A percentile compares a stretch with the other conserved stretches of the same genome.
Conservation (phyloP, 768 basidiomycete species). For the Leccinum ochraceum region DNA sequence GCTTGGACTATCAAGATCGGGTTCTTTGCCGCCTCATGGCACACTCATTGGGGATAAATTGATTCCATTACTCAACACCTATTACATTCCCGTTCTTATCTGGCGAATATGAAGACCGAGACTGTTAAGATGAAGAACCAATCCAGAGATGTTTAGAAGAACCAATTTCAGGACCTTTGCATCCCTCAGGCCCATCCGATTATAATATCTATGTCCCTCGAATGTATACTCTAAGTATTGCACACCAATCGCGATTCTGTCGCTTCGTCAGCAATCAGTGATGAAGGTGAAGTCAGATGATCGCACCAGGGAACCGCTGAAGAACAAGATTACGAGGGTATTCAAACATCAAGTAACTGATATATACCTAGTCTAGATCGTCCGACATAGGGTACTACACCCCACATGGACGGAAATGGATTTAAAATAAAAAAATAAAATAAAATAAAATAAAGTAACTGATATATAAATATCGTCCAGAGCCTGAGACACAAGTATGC, state of each 20-base stretch:
- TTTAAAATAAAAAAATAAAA: too few relatives aligned
- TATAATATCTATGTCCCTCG: too few relatives aligned
- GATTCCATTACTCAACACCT: not conserved
- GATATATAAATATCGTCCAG: slow-evolving; percentile 67
- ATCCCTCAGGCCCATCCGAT: too few relatives aligned
- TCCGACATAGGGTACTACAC: too few relatives aligned
- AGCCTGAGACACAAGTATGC: slow-evolving; percentile 45
- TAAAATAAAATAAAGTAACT: too few relatives aligned
- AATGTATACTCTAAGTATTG: not conserved
- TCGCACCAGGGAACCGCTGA: slow-evolving; percentile 55
- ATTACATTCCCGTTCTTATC: not conserved
- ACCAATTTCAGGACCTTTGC: too few relatives aligned
- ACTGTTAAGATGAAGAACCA: not conserved
- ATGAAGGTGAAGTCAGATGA: not conserved
- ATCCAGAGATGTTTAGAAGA: too few relatives aligned
- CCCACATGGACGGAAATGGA: too few relatives aligned
- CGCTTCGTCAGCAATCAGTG: slow-evolving; percentile 1
- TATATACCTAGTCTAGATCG: too few relatives aligned
- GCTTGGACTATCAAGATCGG: not conserved
- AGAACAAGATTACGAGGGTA: slow-evolving; percentile 74
- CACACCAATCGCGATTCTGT: slow-evolving; percentile 54
- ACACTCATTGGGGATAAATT: not conserved
- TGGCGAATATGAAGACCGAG: not conserved
- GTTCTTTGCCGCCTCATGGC: not conserved
- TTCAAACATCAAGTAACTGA: slow-evolving; percentile 69